phyloP scores from a whole-genome alignment of 2,329 filamentous ascomycete species.

The Monilinia laxa region DNA sequence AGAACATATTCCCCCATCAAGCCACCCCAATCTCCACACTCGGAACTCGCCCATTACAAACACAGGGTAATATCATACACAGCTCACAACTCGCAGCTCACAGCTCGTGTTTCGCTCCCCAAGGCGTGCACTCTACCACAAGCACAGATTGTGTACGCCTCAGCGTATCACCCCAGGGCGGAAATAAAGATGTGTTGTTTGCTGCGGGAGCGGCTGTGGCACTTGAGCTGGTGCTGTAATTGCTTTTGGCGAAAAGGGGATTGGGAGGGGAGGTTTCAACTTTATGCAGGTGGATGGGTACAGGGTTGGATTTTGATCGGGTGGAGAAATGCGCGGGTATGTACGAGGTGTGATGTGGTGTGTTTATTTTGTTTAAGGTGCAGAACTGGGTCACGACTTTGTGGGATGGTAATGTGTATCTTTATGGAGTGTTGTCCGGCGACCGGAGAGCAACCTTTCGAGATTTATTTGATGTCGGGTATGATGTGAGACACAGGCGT shows the following conservation, averaged over 20 bases:
- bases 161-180: not conserved
- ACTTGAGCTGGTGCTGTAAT: not conserved
- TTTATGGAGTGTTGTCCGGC: not conserved
- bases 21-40: constrained; percentile 6
- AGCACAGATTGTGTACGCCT: no score
- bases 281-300: constrained; percentile 4
- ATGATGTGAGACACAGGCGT: not conserved
- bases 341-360: not conserved
- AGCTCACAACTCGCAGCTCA: no score
- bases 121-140: no score
- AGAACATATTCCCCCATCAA: not conserved
- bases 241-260: constrained; percentile 5
- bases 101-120: not conserved
- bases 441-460: not conserved
- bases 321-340: not conserved
- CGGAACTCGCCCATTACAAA: not conserved
- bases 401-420: constrained; percentile 2
- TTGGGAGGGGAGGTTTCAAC: not conserved
- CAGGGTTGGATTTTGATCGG: no score
- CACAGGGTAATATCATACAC: not conserved
- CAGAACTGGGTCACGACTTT: not conserved
- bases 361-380: not conserved
- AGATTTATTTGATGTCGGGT: not conserved
- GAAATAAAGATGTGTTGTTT: not conserved
- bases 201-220: not conserved